A percentile compares a stretch with the other conserved stretches of the same genome.
Conservation (phyloP, 805 yeast genomes). For the Suhomyces canberraensis region DNA sequence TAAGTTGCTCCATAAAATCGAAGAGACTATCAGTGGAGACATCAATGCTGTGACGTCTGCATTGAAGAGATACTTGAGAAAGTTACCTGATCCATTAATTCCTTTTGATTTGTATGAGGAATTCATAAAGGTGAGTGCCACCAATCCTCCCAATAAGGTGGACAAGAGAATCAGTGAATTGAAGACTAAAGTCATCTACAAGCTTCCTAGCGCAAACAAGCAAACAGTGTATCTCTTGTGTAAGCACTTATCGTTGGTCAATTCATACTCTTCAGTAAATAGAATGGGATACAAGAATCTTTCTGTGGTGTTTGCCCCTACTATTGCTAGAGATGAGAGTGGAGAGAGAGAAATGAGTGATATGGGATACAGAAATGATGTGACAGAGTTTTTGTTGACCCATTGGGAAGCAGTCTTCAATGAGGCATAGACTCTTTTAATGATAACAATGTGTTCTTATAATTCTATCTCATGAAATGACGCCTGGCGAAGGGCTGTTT, state of each 20-base stretch:
- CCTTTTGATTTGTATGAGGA: slow-evolving; percentile 66
- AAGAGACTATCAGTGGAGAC: slow-evolving; percentile 55
- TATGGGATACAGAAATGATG: slow-evolving; percentile 74
- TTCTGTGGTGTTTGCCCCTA: slow-evolving; percentile 93
- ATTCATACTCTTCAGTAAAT: slow-evolving; percentile 51
- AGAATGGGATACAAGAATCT: slow-evolving; percentile 82
- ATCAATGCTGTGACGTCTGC: slow-evolving; percentile 85
- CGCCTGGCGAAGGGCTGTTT: no score
- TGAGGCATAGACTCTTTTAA: background rate
- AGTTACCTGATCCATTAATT: slow-evolving; percentile 81
- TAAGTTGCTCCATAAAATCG: slow-evolving; percentile 26
- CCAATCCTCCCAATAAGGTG: slow-evolving; percentile 18
- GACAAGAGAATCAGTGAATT: slow-evolving; percentile 43
- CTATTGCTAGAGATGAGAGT: slow-evolving; percentile 71
- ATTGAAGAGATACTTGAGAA: slow-evolving; percentile 80
- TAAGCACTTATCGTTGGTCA: slow-evolving; percentile 63
- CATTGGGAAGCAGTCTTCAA: slow-evolving; percentile 42
- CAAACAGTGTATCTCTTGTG: slow-evolving; percentile 54
- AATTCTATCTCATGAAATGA: no score
- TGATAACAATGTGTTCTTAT: no score
- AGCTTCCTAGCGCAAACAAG: slow-evolving; percentile 67
- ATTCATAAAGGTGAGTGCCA: slow-evolving; percentile 53
- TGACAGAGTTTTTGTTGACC: slow-evolving; percentile 67
- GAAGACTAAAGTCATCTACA: slow-evolving; percentile 37
- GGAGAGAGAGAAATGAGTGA: slow-evolving; percentile 84